Evolutionary conservation across 2,329 filamentous ascomycete species (phyloP).

Genomic region (Ampelomyces quisqualis): DNA sequence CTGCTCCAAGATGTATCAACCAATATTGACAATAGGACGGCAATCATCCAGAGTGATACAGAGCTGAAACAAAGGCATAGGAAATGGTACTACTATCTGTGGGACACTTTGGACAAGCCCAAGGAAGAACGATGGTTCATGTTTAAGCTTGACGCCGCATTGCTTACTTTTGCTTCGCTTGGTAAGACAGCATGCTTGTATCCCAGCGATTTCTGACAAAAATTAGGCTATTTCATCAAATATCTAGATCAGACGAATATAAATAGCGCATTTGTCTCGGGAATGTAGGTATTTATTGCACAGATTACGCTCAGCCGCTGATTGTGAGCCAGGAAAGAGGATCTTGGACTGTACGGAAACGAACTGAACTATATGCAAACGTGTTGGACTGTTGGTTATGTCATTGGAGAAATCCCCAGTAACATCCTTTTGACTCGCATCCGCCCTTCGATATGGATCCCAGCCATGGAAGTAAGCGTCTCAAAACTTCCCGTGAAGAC

Average conservation of each 20-base stretch:
- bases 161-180: constrained; percentile 51
- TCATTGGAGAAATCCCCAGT: constrained; percentile 55
- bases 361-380: constrained; percentile 59
- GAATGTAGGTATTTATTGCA: constrained; percentile 23
- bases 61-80: constrained; percentile 16
- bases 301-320: neutral
- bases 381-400: constrained; percentile 62
- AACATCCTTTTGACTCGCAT: constrained; percentile 55
- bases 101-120: constrained; percentile 56
- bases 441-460: constrained; percentile 52
- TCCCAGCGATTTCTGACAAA: neutral
- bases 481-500: neutral
- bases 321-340: constrained; percentile 50
- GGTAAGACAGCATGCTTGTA: constrained; percentile 26
- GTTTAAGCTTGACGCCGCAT: constrained; percentile 52
- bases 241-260: constrained; percentile 51
- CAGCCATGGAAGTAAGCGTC: constrained; percentile 49
- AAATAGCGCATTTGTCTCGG: constrained; percentile 33
- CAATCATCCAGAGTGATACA: constrained; percentile 3
- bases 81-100: constrained; percentile 54
- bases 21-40: neutral
- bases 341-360: constrained; percentile 55
- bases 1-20: neutral
- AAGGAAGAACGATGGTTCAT: constrained; percentile 52
- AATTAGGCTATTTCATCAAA: constrained; percentile 53